Conservation (phyloP, 257 asterid genomes). For the Primulina huaijiensis region DNA sequence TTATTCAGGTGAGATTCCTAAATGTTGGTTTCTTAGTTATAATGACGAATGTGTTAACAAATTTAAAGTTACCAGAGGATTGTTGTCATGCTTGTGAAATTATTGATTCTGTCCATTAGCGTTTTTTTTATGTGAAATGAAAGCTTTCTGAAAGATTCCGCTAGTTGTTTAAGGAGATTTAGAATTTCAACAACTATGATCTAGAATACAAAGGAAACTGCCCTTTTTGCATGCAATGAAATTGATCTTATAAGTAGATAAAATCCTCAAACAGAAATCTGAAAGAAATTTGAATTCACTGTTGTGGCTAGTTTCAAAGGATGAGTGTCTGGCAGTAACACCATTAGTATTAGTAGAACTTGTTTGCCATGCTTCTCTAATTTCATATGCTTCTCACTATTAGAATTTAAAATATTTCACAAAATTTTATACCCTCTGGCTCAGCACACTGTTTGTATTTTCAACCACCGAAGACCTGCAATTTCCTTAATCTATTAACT, state of each 20-base stretch:
- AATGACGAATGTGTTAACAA: constrained; percentile 13
- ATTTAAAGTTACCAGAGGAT: constrained; percentile 12
- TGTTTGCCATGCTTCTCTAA: too few relatives aligned
- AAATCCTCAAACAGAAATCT: too few relatives aligned
- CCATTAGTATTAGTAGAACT: too few relatives aligned
- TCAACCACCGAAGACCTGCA: not conserved
- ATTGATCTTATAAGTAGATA: not conserved
- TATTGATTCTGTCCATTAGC: constrained; percentile 1
- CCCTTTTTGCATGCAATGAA: not conserved
- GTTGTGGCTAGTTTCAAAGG: too few relatives aligned
- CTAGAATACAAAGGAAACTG: not conserved
- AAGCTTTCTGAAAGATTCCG: not conserved
- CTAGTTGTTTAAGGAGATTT: not conserved
- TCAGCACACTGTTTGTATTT: not conserved
- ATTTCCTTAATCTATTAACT: not conserved
- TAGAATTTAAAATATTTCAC: not conserved
- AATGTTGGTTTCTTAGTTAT: constrained; percentile 27
- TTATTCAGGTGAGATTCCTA: constrained; percentile 76
- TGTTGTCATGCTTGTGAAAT: constrained; percentile 23
- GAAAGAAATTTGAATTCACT: too few relatives aligned
- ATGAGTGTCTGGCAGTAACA: too few relatives aligned
- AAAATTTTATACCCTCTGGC: not conserved
- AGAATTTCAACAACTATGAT: not conserved
- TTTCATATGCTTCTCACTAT: not conserved
- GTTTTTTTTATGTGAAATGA: not conserved